phyloP scores from a whole-genome alignment of 1,284 basidiomycete species.

The Trametes sp. region DNA sequence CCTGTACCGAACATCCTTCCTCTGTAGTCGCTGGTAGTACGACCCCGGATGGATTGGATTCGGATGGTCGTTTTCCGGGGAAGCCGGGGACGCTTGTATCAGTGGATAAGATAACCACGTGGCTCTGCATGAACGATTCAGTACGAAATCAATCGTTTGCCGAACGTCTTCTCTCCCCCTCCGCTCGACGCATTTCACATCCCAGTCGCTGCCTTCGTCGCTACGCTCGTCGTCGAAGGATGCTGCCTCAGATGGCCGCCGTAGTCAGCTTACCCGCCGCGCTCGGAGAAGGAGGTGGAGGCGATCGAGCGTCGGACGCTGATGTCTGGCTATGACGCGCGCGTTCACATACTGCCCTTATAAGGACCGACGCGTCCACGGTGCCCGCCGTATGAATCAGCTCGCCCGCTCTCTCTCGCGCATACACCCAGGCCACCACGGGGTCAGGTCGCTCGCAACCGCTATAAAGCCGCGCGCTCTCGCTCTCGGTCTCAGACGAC shows the following conservation, averaged over 20 bases:
- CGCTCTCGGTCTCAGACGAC: not conserved
- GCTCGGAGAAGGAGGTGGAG: not conserved
- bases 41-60: no score
- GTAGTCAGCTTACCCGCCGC: no score
- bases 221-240: no score
- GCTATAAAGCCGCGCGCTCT: not conserved
- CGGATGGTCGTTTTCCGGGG: no score
- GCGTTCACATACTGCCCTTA: not conserved
- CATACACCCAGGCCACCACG: not conserved
- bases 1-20: slow-evolving; percentile 77
- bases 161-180: no score
- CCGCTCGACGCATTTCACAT: not conserved
- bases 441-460: not conserved
- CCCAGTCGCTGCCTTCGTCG: no score
- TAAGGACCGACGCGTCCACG: not conserved
- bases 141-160: no score
- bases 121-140: no score
- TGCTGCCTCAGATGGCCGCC: no score
- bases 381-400: not conserved
- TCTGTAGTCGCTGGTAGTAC: slow-evolving; percentile 49
- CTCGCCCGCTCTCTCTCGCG: not conserved
- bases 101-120: not conserved
- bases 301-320: not conserved
- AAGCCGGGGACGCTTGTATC: no score
- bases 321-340: not conserved